Evolutionary conservation across 2,329 filamentous ascomycete species (phyloP), one percentile per base, ranked within the genome.

Genomic region (Fusarium aywerte): DNA sequence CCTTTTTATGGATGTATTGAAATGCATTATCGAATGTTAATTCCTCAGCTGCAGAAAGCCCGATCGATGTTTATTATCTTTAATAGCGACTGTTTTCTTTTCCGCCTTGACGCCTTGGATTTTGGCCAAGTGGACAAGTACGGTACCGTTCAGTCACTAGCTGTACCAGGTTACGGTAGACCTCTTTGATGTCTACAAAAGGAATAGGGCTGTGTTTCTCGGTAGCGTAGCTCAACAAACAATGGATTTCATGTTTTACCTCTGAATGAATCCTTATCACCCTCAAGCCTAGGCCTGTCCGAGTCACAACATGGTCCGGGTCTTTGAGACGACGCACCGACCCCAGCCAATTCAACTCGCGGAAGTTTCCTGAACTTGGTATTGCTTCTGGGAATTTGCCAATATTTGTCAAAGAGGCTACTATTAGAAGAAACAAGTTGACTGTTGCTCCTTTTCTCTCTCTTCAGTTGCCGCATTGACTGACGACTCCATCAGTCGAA

Each of bases 401-500:
- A 29, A 47, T 47, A 33, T 47, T 33, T 23, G 33, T 23, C 38
- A 16, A 11, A 44, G 33, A 42, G 20, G 53, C 48, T 42, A 35
- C 16, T n/a, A 31, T 33, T 36, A 29, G 21, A 55, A 59, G 48
- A 63, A 67, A 67, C 58, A 69, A 58, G 59, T 56, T 55, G 40
- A 62, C 63, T 54, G 43, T 49, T 27, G 27, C 27, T 56, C 53
- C 60, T 60, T 53, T 58, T 27, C 27, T 7, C 27, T 10, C 11
- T 10, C 67, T 31, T 48, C 58, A 65, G 32, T 21, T 27, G 32
- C 21, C 66, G 58, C 54, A 55, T 61, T 67, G 64, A 69, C 53
- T 38, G 40, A n/a, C 15, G 36, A 39, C 45, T 50, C 12, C 9
- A 27, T 61, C 58, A 70, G 64, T 66, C 68, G 70, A 73, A 73